Base-by-base conservation (phyloP, 169 alveolate species). In the Theileria annulata region DNA sequence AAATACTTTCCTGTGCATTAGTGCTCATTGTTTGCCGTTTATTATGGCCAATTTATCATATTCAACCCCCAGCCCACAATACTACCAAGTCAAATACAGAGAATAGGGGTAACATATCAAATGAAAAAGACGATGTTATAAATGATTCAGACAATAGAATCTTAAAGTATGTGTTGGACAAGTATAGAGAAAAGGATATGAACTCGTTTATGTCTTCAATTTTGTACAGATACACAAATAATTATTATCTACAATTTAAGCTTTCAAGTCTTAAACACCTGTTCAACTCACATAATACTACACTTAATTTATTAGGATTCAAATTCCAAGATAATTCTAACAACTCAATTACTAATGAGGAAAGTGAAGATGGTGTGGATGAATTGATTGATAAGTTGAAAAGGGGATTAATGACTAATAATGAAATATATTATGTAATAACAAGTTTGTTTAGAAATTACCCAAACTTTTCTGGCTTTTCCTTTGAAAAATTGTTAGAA, bases 31-130 rank as follows among this genome's bases (percentile, higher is more conserved):
- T 77, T 8, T 83, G 90, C 58, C 1, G 90, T 0, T 23, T 75
- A 77, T 69, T 83, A 13, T 83, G 90, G 90, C 90, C 90, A 58
- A 70, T 83, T 3, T 77, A 75, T 51, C 85, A 76, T 60, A 64
- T 33, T 56, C 58, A 75, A 28, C 69, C 90, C 3, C 87, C 90
- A 15, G 86, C n/a, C 23, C 62, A 5, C 28, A 37, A 66, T 35
- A n/a, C 23, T 28, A 48, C 0, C 19, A 5, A 5, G 15, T 2
- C 66, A 2, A 56, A 10, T 25, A 15, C 15, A 3, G 37, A 19
- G 12, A 12, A 48, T 17, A 42, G 51, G 28, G 64, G 3, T 12
- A n/a, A 19, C 6, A 23, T 58, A 30, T 13, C 4, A 15, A 1
- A 28, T 37, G 63, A 21, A 0, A 27, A 23, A 42, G 67, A 19